Conservation (phyloP, 495 filamentous ascomycete genomes). For the Bacidia rubella region DNA sequence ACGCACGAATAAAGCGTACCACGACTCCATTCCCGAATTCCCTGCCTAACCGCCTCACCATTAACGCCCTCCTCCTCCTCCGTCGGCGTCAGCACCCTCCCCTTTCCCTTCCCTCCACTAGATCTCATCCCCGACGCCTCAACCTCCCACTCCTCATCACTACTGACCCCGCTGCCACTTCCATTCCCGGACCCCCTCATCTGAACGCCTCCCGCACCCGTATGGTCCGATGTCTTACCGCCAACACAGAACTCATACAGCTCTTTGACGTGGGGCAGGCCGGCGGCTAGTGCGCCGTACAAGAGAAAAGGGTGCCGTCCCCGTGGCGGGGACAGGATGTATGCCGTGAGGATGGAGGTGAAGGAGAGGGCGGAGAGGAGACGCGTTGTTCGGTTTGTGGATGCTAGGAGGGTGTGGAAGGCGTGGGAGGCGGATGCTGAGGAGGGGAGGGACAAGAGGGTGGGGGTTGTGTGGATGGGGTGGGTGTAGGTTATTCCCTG, state of each 20-base stretch:
- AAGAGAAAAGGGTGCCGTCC: conserved; percentile 73
- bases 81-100: background rate
- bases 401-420: conserved; percentile 46
- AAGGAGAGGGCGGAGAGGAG: conserved; percentile 46
- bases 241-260: conserved; percentile 13
- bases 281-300: conserved; percentile 52
- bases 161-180: conserved; percentile 14
- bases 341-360: conserved; percentile 57
- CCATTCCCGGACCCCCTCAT: conserved; percentile 21
- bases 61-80: conserved; percentile 46
- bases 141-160: conserved; percentile 55
- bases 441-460: conserved; percentile 63
- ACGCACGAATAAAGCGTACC: conserved; percentile 46
- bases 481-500: conserved; percentile 79
- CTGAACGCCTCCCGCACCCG: background rate
- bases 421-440: conserved; percentile 50
- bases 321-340: conserved; percentile 51
- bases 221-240: background rate
- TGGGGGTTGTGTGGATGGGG: conserved; percentile 56
- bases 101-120: background rate
- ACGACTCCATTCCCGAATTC: conserved; percentile 51
- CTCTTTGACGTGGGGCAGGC: conserved; percentile 36
- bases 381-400: conserved; percentile 45
- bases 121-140: conserved; percentile 35
- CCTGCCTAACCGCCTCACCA: conserved; percentile 63